These are phyloP conservation scores for Naegleria fowleri DNA, from an alignment of 208 protist species.

Conservation along the genomic window DNA sequence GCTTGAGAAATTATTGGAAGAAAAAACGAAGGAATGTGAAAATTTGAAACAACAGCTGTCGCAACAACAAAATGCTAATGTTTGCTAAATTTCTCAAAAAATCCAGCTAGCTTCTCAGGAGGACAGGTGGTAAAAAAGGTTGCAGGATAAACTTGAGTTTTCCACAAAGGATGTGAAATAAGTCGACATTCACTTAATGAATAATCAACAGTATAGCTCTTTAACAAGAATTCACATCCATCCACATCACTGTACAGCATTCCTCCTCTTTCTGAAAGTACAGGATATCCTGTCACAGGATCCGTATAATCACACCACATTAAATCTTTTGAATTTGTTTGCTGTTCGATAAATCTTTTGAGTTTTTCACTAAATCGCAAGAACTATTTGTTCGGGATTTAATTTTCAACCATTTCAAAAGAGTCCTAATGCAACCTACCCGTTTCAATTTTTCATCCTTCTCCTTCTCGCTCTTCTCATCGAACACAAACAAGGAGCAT, in stretches of 20 bases:
- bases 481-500: background rate
- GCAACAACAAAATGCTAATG: background rate
- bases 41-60: background rate
- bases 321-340: background rate
- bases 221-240: constrained; percentile 21
- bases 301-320: constrained; percentile 15
- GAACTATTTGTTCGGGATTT: background rate
- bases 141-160: constrained; percentile 4
- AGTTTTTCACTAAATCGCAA: background rate
- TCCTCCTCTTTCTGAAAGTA: background rate
- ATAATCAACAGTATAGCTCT: background rate
- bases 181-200: background rate
- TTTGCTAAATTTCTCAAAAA: background rate
- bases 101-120: background rate
- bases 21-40: background rate
- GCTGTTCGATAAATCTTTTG: background rate
- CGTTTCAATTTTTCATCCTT: background rate
- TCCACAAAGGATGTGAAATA: constrained; percentile 2
- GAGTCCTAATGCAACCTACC: background rate
- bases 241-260: constrained; percentile 12
- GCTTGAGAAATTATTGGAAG: background rate
- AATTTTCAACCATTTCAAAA: background rate
- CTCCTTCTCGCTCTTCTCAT: background rate
- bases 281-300: constrained; percentile 15
- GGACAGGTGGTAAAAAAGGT: background rate